Base-by-base conservation (phyloP, 371 early-diverging fungal genomes). In the Nematocida minor region DNA sequence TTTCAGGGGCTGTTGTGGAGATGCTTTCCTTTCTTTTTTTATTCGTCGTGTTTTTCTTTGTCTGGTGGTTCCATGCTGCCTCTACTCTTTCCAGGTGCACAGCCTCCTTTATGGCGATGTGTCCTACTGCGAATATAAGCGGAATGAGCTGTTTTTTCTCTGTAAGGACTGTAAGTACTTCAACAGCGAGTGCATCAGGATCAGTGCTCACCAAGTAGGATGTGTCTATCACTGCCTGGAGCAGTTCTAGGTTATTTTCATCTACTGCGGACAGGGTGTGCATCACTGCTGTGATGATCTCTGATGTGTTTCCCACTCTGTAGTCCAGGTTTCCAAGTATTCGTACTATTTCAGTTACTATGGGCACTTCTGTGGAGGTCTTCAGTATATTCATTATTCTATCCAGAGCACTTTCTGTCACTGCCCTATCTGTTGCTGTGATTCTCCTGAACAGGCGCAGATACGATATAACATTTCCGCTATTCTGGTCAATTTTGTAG, bases 21-120 rank as follows among this genome's bases (percentile, higher is more conserved):
- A 62, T 31, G 34, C 47, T 48, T 11, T 62, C 49, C 53, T 40
- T 49, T 40, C 51, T 46, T 27, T 69, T 69, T 32, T 66, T 63
- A 14, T 7, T 41, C 0, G 42, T 18, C 34, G 16, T 64, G 4
- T 20, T 11, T 44, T 53, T 60, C 62, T 69, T 69, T 44, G 64
- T 48, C 14, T 67, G 66, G 2, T 29, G 25, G 66, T 80, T 84
- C 47, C 67, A 74, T 20, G 67, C 67, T 31, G 69, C 69, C 46
- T 84, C 84, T 32, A 84, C 25, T 42, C 68, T 42, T 11, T 84
- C 83, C n/a, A 84, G 44, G 55, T 78, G 82, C 54, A 79, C 64
- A n/a, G 79, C 63, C 46, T 84, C 78, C 31, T 68, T 77, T n/a
- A 84, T 41, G 3, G 79, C 83, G 7, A 84, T 67, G 36, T 79